Percentiles rank a stretch among this genome's conserved stretches.
Evolutionary conservation across 2,329 filamentous ascomycete species (phyloP).

Genomic region (Mycosphaerella sp.): DNA sequence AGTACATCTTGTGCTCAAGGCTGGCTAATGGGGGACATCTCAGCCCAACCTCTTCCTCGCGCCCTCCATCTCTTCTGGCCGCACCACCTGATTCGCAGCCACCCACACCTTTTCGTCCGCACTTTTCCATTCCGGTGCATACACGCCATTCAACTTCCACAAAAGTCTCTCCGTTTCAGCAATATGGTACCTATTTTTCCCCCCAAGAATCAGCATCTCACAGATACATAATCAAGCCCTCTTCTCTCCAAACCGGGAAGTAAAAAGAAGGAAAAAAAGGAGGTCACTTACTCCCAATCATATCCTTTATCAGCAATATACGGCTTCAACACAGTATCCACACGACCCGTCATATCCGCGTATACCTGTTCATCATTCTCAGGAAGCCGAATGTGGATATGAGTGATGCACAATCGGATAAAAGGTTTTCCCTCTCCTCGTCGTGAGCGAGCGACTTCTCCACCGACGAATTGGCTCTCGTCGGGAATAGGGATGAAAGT

Average conservation of each 20-base stretch:
- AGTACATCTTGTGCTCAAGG: neutral
- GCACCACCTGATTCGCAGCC: slow-evolving; percentile 16
- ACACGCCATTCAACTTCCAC: slow-evolving; percentile 42
- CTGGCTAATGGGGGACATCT: neutral
- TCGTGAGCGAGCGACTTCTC: slow-evolving; percentile 11
- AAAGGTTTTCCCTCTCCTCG: slow-evolving; percentile 30
- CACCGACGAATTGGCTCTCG: slow-evolving; percentile 32
- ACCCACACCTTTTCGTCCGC: slow-evolving; percentile 29
- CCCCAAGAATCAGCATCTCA: too few relatives aligned
- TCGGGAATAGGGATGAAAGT: slow-evolving; percentile 34
- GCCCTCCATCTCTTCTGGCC: slow-evolving; percentile 12
- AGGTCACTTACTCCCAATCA: slow-evolving; percentile 35
- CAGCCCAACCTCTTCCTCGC: neutral
- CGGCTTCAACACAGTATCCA: slow-evolving; percentile 37
- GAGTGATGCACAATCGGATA: slow-evolving; percentile 33
- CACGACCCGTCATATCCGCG: slow-evolving; percentile 14
- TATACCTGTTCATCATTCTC: slow-evolving; percentile 16
- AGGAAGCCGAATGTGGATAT: slow-evolving; percentile 30
- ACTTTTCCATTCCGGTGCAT: slow-evolving; percentile 34
- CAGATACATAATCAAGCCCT: neutral
- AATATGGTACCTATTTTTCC: slow-evolving; percentile 25
- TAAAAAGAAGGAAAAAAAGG: slow-evolving; percentile 20
- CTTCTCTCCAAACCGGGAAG: neutral
- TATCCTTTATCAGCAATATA: slow-evolving; percentile 39
- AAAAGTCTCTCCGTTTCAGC: slow-evolving; percentile 39